A percentile compares a stretch with the other conserved stretches of the same genome.
Conservation (phyloP, 192 early-diverging fungal genomes). For the Phycomyces blakesleeanus region DNA sequence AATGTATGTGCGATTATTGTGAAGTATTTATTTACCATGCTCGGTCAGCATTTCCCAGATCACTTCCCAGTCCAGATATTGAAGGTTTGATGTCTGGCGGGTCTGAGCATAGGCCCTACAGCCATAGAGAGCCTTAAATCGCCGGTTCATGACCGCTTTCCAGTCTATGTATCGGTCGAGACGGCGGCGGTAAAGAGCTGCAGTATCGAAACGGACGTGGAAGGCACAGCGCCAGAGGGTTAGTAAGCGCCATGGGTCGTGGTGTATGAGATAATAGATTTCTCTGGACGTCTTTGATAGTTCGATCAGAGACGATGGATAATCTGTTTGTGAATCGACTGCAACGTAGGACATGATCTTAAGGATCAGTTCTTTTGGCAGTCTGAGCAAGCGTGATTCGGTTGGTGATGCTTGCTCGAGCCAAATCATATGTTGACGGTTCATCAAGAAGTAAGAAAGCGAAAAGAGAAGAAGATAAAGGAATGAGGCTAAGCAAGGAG, state of each 20-base stretch:
- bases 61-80: slow-evolving; percentile 27
- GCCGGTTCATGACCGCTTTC: slow-evolving; percentile 21
- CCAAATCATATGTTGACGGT: slow-evolving; percentile 1
- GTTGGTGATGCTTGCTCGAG: slow-evolving; percentile 4
- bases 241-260: slow-evolving; percentile 7
- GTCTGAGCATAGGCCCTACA: slow-evolving; percentile 14
- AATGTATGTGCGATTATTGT: neutral
- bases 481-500: too few relatives aligned
- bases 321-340: slow-evolving; percentile 4
- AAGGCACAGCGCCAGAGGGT: slow-evolving; percentile 32
- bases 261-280: slow-evolving; percentile 16
- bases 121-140: slow-evolving; percentile 20
- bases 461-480: slow-evolving; percentile 4
- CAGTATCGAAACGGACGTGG: slow-evolving; percentile 30
- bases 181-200: slow-evolving; percentile 32
- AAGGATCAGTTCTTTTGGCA: slow-evolving; percentile 32
- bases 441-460: neutral
- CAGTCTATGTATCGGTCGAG: slow-evolving; percentile 20
- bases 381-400: slow-evolving; percentile 15
- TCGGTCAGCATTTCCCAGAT: slow-evolving; percentile 42
- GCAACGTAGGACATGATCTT: slow-evolving; percentile 21
- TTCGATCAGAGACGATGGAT: slow-evolving; percentile 22
- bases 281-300: slow-evolving; percentile 18
- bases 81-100: slow-evolving; percentile 4
- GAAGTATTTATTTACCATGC: slow-evolving; percentile 32